A percentile compares a stretch with the other conserved stretches of the same genome.
Evolutionary conservation across 306 rosid species (phyloP).

Genomic region (Dalbergia cultrata): DNA sequence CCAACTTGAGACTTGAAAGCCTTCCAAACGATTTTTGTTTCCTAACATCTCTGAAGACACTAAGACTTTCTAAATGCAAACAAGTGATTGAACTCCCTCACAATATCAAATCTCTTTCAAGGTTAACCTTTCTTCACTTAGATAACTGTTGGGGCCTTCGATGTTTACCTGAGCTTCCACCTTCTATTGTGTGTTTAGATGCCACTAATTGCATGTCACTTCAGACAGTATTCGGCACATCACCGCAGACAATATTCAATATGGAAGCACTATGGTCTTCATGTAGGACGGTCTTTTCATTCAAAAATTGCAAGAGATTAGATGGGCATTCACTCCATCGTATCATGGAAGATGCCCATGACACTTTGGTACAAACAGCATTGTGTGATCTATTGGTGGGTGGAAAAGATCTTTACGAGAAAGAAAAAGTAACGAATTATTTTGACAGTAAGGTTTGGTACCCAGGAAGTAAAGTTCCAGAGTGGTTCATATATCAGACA

Average conservation of each 20-base stretch:
- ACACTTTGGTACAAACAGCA: background rate
- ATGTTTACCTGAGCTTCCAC: constrained; percentile 24
- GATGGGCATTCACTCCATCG: background rate
- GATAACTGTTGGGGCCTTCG: constrained; percentile 15
- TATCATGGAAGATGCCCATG: background rate
- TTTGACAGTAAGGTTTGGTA: background rate
- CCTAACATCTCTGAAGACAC: background rate
- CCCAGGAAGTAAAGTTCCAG: constrained; percentile 5
- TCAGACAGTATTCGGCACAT: background rate
- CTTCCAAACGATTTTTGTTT: background rate
- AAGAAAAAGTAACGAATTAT: too few species aligned
- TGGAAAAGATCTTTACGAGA: too few species aligned
- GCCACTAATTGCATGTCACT: constrained; percentile 32
- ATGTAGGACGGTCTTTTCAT: background rate
- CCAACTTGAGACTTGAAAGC: fast-evolving
- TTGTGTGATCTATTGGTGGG: too few species aligned
- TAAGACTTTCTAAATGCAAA: background rate
- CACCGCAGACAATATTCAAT: background rate
- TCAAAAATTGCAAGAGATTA: background rate
- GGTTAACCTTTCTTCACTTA: background rate
- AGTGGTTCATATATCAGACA: constrained; percentile 1
- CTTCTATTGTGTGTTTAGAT: background rate
- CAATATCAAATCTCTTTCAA: background rate
- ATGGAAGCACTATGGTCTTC: background rate
- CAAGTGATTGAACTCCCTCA: constrained; percentile 14